Evolutionary conservation across 306 rosid species (phyloP), one percentile per base, ranked within the genome.

Genomic region (Medicago arabica): DNA sequence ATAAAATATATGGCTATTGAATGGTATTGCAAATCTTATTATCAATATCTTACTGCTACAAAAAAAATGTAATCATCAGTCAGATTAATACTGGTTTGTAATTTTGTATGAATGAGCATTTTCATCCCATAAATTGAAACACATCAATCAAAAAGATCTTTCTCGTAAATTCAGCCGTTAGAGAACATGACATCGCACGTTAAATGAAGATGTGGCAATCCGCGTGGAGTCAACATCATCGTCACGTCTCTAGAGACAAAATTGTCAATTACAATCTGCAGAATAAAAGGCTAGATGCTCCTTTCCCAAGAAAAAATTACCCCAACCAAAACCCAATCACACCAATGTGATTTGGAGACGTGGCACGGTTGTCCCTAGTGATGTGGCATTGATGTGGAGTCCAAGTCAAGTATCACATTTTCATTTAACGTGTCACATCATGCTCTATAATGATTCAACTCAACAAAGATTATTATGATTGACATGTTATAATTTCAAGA

Each of bases 1-100:
- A 61, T 17, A 28, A 15, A n/a, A 51, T 9, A 64, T 46, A 21
- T 67, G 12, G 55, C 54, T 53, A 25, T 62, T 67, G 60, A 75
- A 13, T 43, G 65, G 14, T 31, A 40, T 15, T 50, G 19, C 4
- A 3, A 50, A 50, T 50, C 19, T 31, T 31, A 31, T 31, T 31
- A 31, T 31, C 36, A 31, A 31, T 34, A 34, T 34, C 38, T 50
- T 50, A n/a, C 18, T 6, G 0, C 18, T 6, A 50, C 51, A 4
- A 12, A 12, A 43, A 10, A n/a, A n/a, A n/a, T n/a, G n/a, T n/a
- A n/a, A n/a, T n/a, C n/a, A n/a, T n/a, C n/a, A n/a, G n/a, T n/a
- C n/a, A n/a, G n/a, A n/a, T n/a, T n/a, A n/a, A n/a, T n/a, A n/a
- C n/a, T n/a, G n/a, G n/a, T n/a, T n/a, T n/a, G n/a, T n/a, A n/a